Percentiles rank a stretch among this genome's conserved stretches.
Conservation (phyloP, 768 basidiomycete species). For the Agrocybe chaxingu region DNA sequence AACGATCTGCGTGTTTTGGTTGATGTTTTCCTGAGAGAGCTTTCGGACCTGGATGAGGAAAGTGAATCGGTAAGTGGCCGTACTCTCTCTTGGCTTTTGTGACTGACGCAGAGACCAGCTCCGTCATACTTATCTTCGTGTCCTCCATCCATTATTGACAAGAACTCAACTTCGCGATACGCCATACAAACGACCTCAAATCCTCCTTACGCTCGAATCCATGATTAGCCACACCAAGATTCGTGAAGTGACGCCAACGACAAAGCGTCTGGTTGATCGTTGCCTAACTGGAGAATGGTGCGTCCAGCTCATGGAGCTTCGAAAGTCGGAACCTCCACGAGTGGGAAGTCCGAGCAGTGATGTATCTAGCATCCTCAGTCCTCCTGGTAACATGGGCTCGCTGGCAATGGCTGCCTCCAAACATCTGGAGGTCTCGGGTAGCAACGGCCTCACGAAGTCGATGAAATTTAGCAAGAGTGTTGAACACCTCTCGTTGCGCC, state of each 20-base stretch:
- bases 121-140: constrained; percentile 95
- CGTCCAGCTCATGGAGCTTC: constrained; percentile 54
- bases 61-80: constrained; percentile 74
- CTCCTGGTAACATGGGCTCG: constrained; percentile 22
- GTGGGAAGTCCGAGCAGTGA: constrained; percentile 44
- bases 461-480: constrained; percentile 67
- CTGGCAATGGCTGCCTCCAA: constrained; percentile 28
- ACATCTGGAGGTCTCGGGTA: constrained; percentile 31
- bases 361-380: constrained; percentile 35
- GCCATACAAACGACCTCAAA: constrained; percentile 91
- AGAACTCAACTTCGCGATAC: constrained; percentile 84
- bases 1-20: constrained; percentile 96
- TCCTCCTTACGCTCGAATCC: constrained; percentile 78
- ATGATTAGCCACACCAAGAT: constrained; percentile 72
- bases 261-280: constrained; percentile 86
- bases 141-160: constrained; percentile 90
- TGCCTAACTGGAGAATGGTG: constrained; percentile 90
- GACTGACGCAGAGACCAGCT: constrained; percentile 40
- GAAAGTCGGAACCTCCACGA: constrained; percentile 22
- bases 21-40: constrained; percentile 95
- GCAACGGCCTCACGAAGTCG: constrained; percentile 31
- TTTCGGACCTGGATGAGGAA: constrained; percentile 89
- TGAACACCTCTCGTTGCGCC: constrained; percentile 43
- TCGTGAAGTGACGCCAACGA: constrained; percentile 82
- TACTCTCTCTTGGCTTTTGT: neutral